These are phyloP conservation scores for Lactarius hengduanensis DNA, from an alignment of 768 basidiomycete genomes.

Conservation along the genomic window DNA sequence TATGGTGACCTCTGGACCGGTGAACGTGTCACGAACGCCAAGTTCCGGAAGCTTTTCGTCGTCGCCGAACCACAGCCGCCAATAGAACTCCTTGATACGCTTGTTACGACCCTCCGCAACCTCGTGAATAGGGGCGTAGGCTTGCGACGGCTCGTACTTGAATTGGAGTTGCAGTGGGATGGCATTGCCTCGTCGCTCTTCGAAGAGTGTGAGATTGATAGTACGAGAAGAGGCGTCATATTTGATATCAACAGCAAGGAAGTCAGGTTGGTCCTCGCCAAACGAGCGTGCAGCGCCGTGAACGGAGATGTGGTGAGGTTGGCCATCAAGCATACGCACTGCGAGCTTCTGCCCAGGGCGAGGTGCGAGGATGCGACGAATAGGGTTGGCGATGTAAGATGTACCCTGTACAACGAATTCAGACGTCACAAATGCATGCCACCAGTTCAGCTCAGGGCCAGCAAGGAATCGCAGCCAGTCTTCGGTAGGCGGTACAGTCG, in stretches of 20 bases:
- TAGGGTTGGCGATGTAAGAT: constrained; percentile 84
- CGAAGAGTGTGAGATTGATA: constrained; percentile 75
- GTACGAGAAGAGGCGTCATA: constrained; percentile 51
- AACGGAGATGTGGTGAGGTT: constrained; percentile 58
- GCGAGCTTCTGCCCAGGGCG: constrained; percentile 77
- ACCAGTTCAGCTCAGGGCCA: constrained; percentile 81
- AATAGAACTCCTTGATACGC: constrained; percentile 96
- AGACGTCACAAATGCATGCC: constrained; percentile 79
- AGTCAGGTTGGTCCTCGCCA: constrained; percentile 65
- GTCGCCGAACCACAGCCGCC: constrained; percentile 97
- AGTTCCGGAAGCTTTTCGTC: constrained; percentile 74
- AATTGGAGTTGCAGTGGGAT: constrained; percentile 84
- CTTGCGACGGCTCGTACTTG: constrained; percentile 82
- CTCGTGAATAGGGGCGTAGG: constrained; percentile 92
- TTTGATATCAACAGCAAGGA: constrained; percentile 80
- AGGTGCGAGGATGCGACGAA: constrained; percentile 83
- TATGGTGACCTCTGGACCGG: constrained; percentile 83
- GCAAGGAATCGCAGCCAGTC: constrained; percentile 85
- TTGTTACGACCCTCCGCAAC: constrained; percentile 77
- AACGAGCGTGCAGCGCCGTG: constrained; percentile 81
- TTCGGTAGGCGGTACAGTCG: constrained; percentile 53
- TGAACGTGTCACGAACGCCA: constrained; percentile 77
- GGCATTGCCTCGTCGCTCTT: constrained; percentile 74
- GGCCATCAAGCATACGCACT: constrained; percentile 45
- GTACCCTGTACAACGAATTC: constrained; percentile 84